Base-by-base conservation (phyloP, 2,329 filamentous ascomycete genomes). In the Coleophoma crateriformis region DNA sequence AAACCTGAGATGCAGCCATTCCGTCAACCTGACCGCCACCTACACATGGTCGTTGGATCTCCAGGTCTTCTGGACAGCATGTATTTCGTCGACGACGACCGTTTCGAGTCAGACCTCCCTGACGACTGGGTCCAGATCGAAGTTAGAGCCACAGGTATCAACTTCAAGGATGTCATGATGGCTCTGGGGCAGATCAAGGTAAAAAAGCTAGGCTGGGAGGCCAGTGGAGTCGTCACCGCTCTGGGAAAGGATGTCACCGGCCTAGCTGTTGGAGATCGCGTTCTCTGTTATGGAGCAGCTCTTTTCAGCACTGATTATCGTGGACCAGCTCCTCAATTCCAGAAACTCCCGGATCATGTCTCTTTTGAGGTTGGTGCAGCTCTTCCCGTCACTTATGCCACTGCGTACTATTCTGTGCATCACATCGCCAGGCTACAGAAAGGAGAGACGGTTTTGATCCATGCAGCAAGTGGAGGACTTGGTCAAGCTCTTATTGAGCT, bases 401-500 rank as follows among this genome's bases (percentile, higher is more conserved):
- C 56, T 11, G 55, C 57, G 1, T 52, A 53, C 46, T 49, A 57
- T 20, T 17, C 51, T 7, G 33, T 58, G 1, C 22, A 50, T 8
- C 22, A 57, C 35, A 14, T 54, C 12, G 56, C 55, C 11, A 40
- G 47, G 2, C 15, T 58, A 3, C 14, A 27, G 8, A 20, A 46
- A n/a, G 48, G 45, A 0, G 58, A 68, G 27, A 53, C 53, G 0
- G 49, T 68, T 0, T 47, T 69, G 12, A 58, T 69, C 0, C 66
- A 68, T 33, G 45, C 55, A 3, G 67, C 55, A 1, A 48, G 62
- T 3, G 64, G 65, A 6, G 60, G 53, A 3, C 41, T 68, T 10
- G 67, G 67, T 2, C 55, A 57, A 11, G 65, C 66, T 0, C 54
- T 59, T 1, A 64, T 68, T 13, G 46, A 50, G 2, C 13, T 68